Conservation (phyloP, 139 green algal genomes). For the Chlorella sp. region DNA sequence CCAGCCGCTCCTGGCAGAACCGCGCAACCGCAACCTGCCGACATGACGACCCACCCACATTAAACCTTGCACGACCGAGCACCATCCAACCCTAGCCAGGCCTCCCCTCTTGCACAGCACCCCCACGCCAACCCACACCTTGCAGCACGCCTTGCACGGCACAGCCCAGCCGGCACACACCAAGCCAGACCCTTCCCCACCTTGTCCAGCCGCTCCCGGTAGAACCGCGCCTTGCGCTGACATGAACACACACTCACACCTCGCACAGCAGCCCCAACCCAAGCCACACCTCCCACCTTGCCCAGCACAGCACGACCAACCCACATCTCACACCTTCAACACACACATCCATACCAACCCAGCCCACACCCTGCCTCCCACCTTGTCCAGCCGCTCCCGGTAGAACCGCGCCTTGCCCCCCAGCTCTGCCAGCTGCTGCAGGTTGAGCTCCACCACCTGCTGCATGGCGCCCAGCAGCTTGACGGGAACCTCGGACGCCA, state of each 20-base stretch:
- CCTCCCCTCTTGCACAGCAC: no score
- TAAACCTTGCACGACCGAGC: no score
- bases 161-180: background rate
- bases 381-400: slow-evolving; percentile 37
- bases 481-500: slow-evolving; percentile 12
- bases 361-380: background rate
- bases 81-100: no score
- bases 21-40: no score
- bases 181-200: background rate
- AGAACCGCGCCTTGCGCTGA: no score
- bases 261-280: no score
- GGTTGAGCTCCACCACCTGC: slow-evolving; percentile 33
- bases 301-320: background rate
- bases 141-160: no score
- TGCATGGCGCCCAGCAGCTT: slow-evolving; percentile 30
- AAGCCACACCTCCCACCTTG: no score
- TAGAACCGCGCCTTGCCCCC: slow-evolving; percentile 43
- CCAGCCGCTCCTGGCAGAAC: no score
- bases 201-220: no score
- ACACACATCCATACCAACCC: background rate
- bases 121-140: background rate
- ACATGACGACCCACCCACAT: no score
- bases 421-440: slow-evolving; percentile 34
- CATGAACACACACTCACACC: no score
- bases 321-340: background rate